phyloP scores from a whole-genome alignment of 2,329 filamentous ascomycete species.

The Penicillium expansum region DNA sequence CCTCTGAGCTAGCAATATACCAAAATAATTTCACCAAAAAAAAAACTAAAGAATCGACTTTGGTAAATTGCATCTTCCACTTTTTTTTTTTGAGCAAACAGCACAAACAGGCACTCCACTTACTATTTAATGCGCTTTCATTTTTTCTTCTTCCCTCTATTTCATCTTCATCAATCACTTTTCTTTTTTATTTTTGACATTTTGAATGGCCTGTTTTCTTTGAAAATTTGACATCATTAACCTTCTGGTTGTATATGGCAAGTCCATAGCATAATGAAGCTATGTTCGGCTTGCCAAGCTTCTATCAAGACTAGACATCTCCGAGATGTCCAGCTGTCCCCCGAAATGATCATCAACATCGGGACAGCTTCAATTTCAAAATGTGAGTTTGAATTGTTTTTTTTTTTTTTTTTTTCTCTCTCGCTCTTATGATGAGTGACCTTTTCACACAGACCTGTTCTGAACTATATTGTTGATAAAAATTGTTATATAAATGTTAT shows the following conservation, averaged over 20 bases:
- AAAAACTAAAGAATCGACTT: not conserved
- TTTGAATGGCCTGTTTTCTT: not conserved
- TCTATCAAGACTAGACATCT: not conserved
- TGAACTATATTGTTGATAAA: constrained; percentile 59
- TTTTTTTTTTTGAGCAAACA: constrained; percentile 25
- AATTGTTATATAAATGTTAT: constrained; percentile 42
- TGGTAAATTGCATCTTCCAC: constrained; percentile 5
- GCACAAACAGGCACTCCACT: constrained; percentile 13
- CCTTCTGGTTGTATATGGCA: not conserved
- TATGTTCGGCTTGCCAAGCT: constrained; percentile 80
- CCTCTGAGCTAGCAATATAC: no score
- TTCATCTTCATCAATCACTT: not conserved
- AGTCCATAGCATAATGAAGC: constrained; percentile 47
- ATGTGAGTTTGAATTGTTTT: constrained; percentile 8
- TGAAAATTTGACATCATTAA: not conserved
- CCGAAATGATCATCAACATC: not conserved
- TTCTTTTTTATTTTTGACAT: not conserved
- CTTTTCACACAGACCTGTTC: constrained; percentile 42
- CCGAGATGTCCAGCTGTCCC: not conserved
- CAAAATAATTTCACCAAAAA: not conserved
- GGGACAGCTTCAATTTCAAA: not conserved
- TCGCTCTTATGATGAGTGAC: constrained; percentile 10
- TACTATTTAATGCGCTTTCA: constrained; percentile 14
- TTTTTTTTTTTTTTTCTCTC: not conserved
- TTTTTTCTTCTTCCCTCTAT: constrained; percentile 1